Percentiles rank a stretch among this genome's conserved stretches.
Evolutionary conservation across 2,329 filamentous ascomycete species (phyloP).

Genomic region (Fusarium lateritium): DNA sequence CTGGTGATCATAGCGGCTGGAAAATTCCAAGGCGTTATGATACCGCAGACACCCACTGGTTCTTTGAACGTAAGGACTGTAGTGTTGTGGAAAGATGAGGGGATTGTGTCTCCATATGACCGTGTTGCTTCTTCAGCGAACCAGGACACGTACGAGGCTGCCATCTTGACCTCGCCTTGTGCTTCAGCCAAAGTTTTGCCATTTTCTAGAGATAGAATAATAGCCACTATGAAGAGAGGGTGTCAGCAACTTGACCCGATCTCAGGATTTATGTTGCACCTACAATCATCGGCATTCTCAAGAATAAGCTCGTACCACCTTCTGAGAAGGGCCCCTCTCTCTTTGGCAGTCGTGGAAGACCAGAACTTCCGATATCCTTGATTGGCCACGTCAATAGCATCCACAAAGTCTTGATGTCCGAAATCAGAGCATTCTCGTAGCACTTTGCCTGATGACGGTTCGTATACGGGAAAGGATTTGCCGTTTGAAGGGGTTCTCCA

Average conservation of each 20-base stretch:
- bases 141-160: constrained; percentile 67
- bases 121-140: constrained; percentile 66
- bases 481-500: too few relatives aligned
- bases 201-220: constrained; percentile 62
- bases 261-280: not conserved
- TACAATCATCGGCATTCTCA: constrained; percentile 44
- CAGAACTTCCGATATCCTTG: too few relatives aligned
- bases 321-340: constrained; percentile 38
- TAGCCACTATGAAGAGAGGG: constrained; percentile 48
- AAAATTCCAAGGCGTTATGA: constrained; percentile 60
- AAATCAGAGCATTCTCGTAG: too few relatives aligned
- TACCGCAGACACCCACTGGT: constrained; percentile 55
- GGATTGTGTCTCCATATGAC: constrained; percentile 71
- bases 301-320: constrained; percentile 46
- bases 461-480: too few relatives aligned
- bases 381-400: too few relatives aligned
- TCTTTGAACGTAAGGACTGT: constrained; percentile 78
- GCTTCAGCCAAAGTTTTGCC: constrained; percentile 70
- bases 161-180: constrained; percentile 68
- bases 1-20: constrained; percentile 49
- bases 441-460: too few relatives aligned
- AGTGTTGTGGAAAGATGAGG: constrained; percentile 72
- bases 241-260: not conserved
- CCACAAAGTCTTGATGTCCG: too few relatives aligned
- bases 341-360: too few relatives aligned